Evolutionary conservation across 164 flowering plant species (phyloP), one percentile per base, ranked within the genome.

Genomic region (Houttuynia cordata): DNA sequence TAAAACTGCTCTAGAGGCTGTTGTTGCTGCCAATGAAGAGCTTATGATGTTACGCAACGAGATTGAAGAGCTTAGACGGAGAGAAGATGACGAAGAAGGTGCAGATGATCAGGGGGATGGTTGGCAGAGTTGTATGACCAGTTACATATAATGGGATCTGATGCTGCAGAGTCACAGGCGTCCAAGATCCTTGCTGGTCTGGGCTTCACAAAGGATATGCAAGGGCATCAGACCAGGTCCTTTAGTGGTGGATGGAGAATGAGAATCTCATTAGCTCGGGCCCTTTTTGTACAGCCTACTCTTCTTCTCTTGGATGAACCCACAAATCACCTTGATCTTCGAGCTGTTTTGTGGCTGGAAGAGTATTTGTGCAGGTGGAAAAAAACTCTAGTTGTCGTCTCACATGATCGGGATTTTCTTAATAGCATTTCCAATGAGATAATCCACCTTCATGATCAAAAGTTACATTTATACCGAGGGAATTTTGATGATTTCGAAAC

Each of bases 181-280:
- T 84, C 93, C 7, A 86, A 84, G 70, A 88, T 88, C 69, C 85
- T 88, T 54, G 86, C 87, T 58, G 93, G 93, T 7, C 68, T 88
- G 75, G 96, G 96, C 25, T 88, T 88, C 68, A 81, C 84, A 0
- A 80, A 83, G 64, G 80, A 79, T 5, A 88, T 88, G 96, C 96
- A 86, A 60, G 73, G 49, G 7, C 84, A 88, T 4, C 55, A 65
- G 20, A 68, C 71, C 21, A 51, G 50, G 59, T 84, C 88, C 13
- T 88, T 88, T 62, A 86, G 93, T 74, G 93, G 96, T 65, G 93
- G 96, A 17, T 86, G 96, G 96, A 84, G 96, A 64, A 88, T 86
- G 96, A 81, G 93, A 67, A 88, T 88, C 22, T 86, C 88, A 24
- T 66, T 88, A 66, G 93, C 96, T 25, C 71, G 91, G 76, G 93